Evolutionary conservation across 345 rosid species (phyloP), one percentile per base, ranked within the genome.

Genomic region (Camelina neglecta): DNA sequence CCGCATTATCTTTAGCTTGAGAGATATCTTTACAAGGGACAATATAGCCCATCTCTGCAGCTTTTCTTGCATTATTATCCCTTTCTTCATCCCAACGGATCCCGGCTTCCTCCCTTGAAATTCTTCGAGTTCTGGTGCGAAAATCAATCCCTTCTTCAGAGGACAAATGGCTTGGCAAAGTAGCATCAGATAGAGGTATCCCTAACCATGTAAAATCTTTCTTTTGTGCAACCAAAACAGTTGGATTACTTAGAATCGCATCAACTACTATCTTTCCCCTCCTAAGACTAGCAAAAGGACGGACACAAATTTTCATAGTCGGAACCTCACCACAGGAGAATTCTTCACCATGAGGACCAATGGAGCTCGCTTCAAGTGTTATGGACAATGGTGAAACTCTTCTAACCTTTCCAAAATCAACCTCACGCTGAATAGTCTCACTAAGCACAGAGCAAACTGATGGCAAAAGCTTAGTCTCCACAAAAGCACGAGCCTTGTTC

Each of bases 201-300:
- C 98, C 98, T 67, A 94, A 79, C 98, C 98, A 94, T 45, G 93
- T 84, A 71, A 81, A 89, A 81, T 94, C 98, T 76, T 84, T 94
- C 84, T 94, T 94, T 77, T 94, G 97, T 5, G 76, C 93, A 76
- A 94, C 73, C 80, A 92, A 66, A 20, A 92, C 62, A 26, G 80
- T 86, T 1, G 97, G 91, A 81, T 89, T 88, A 36, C 88, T 87
- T 73, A 92, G 75, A 65, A 94, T 85, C 4, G 95, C 97, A 82
- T 94, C 97, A 49, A 94, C 83, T 66, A 94, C 98, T 54, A 94
- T 81, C 83, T 86, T 94, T 11, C 97, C 96, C 73, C 87, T 85
- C 82, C 96, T 90, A 83, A 94, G 72, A 83, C 97, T 92, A 4
- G 95, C 88, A 75, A 94, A 92, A 74, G 98, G 98, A 24, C 69